Conservation (phyloP, 192 early-diverging fungal species). For the Cladochytrium replicatum region DNA sequence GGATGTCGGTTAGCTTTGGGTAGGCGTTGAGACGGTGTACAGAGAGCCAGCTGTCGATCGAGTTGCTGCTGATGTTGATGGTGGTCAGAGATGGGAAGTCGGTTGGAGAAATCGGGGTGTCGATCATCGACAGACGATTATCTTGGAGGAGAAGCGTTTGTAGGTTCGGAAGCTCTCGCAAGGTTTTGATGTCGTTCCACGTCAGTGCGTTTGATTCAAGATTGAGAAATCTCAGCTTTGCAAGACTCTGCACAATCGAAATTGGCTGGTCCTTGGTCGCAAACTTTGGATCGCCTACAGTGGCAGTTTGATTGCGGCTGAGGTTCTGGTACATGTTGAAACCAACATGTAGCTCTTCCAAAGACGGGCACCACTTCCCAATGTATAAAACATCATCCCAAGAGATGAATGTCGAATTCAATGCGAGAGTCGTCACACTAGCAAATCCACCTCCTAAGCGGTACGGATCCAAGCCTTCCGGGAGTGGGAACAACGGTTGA, state of each 20-base stretch:
- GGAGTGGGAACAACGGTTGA: background rate
- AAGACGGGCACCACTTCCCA: conserved; percentile 11
- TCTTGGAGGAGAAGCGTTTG: conserved; percentile 12
- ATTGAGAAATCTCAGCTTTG: conserved; percentile 16
- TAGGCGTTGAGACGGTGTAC: conserved; percentile 28
- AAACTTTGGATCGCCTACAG: background rate
- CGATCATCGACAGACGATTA: conserved; percentile 15
- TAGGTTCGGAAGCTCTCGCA: conserved; percentile 12
- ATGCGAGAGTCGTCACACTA: conserved; percentile 17
- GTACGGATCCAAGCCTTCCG: background rate
- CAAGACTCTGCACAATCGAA: too few relatives aligned
- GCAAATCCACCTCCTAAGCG: conserved; percentile 9
- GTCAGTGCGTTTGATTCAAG: conserved; percentile 26
- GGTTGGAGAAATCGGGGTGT: background rate
- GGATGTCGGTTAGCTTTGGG: conserved; percentile 20
- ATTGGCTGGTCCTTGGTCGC: too few relatives aligned
- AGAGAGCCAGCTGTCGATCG: conserved; percentile 10
- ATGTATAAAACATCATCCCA: conserved; percentile 24
- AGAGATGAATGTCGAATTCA: conserved; percentile 18
- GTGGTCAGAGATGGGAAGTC: conserved; percentile 9
- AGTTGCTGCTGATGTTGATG: conserved; percentile 22
- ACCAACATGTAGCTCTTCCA: conserved; percentile 32
- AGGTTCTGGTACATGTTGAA: conserved; percentile 21
- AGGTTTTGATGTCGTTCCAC: conserved; percentile 20
- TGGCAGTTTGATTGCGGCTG: background rate